Evolutionary conservation across 179 eudicot genomes (phyloP).

Genomic region (Patellifolia procumbens): DNA sequence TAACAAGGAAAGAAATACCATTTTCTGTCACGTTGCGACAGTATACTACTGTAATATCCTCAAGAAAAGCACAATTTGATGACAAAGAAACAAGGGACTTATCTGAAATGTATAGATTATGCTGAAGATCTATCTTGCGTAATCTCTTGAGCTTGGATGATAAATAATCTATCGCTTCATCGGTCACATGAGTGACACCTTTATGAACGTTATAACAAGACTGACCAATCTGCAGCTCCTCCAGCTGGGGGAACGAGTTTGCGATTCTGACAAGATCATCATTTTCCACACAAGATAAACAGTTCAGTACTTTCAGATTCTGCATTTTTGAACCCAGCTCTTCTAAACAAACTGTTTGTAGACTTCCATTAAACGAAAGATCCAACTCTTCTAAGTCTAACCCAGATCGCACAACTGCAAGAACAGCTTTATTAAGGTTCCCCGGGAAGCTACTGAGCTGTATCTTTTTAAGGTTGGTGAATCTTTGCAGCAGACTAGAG

Average conservation of each 20-base stretch:
- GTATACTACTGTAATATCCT: slow-evolving; percentile 8
- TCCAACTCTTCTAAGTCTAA: slow-evolving; percentile 35
- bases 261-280: slow-evolving; percentile 30
- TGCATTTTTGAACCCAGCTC: slow-evolving; percentile 29
- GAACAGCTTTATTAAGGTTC: slow-evolving; percentile 23
- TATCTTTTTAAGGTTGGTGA: slow-evolving; percentile 26
- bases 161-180: slow-evolving; percentile 29
- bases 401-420: slow-evolving; percentile 26
- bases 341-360: slow-evolving; percentile 22
- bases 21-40: background rate
- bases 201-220: background rate
- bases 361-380: slow-evolving; percentile 11
- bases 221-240: slow-evolving; percentile 27
- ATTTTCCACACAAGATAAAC: slow-evolving; percentile 5
- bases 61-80: slow-evolving; percentile 28
- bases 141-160: slow-evolving; percentile 28
- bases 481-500: slow-evolving; percentile 25
- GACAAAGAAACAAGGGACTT: slow-evolving; percentile 35
- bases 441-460: slow-evolving; percentile 15
- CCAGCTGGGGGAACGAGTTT: slow-evolving; percentile 23
- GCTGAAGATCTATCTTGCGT: slow-evolving; percentile 28
- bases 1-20: slow-evolving; percentile 31
- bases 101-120: slow-evolving; percentile 30
- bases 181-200: slow-evolving; percentile 18
- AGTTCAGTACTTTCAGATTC: slow-evolving; percentile 20